phyloP scores from a whole-genome alignment of 2,329 filamentous ascomycete genomes.

The Colletotrichum sp. region DNA sequence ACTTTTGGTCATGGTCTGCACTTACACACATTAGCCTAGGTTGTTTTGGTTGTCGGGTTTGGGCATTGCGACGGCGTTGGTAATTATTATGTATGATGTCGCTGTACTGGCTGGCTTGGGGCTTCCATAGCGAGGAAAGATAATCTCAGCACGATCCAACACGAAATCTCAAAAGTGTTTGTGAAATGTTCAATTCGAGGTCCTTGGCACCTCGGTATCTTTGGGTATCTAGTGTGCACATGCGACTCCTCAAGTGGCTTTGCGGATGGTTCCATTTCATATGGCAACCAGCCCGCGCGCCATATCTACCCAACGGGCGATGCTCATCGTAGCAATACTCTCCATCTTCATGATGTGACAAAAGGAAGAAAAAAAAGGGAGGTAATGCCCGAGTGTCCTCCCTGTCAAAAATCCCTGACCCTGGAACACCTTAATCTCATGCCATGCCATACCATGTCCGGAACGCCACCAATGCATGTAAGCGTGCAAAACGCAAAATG shows the following conservation, averaged over 20 bases:
- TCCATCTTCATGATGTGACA: neutral
- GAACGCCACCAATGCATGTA: slow-evolving; percentile 13
- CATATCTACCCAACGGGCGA: neutral
- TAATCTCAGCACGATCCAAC: neutral
- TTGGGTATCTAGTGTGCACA: neutral
- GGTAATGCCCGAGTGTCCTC: neutral
- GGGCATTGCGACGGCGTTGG: slow-evolving; percentile 16
- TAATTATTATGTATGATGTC: neutral
- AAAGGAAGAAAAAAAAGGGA: neutral
- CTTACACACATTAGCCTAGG: neutral
- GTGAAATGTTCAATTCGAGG: neutral
- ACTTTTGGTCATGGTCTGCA: neutral
- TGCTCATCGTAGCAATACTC: neutral
- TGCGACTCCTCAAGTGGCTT: neutral
- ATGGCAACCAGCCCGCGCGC: neutral
- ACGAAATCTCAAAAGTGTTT: neutral
- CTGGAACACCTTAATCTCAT: slow-evolving; percentile 7
- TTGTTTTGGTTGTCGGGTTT: neutral
- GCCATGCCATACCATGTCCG: neutral
- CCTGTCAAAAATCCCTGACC: neutral
- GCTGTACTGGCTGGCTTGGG: neutral
- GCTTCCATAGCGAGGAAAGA: neutral
- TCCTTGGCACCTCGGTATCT: neutral
- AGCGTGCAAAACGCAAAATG: slow-evolving; percentile 1
- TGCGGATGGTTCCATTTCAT: neutral